Base-by-base conservation (phyloP, 2,329 filamentous ascomycete genomes). In the Colletotrichum falcatum region DNA sequence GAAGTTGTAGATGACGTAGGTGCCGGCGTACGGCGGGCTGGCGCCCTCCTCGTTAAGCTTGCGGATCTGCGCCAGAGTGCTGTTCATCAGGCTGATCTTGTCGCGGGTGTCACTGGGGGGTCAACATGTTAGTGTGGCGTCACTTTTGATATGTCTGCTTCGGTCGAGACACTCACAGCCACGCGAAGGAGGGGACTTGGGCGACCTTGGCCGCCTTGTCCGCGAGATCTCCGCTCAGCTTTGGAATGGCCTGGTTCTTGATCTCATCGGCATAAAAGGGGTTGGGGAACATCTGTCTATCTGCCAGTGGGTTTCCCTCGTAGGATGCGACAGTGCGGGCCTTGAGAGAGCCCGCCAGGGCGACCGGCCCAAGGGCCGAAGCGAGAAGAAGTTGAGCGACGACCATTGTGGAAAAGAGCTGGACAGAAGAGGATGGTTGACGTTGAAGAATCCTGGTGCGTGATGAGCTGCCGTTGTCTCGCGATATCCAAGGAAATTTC, bases 231-330 rank as follows among this genome's bases (percentile, higher is more conserved):
- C 83, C 79, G 12, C 83, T 81, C 69, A 89, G 79, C 3, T 86
- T 85, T 4, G 88, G 87, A 44, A 89, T 84, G 3, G 88, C 88
- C 2, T 81, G 77, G 46, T 76, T 82, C 46, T 82, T 79, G 39
- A 83, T 77, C 70, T 82, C 78, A 2, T 78, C 75, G 51, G 80
- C 76, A 62, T 80, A 81, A 64, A 78, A 79, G 12, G 79, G 77
- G 70, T 83, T 82, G 63, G 80, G 76, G 53, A 79, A 78, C 44
- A 81, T 75, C 63, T 78, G 80, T 46, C 77, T 76, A 16, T 75
- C 76, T 46, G 74, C 56, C 68, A 81, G 80, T n/a, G 78, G 77
- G 72, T 81, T 81, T 14, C 84, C 85, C 14, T 81, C 73, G 51
- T 76, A 76, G 26, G 74, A 68, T 20, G 65, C 72, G 0, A 60